Percentiles rank a stretch among this genome's conserved stretches.
Conservation (phyloP, 768 basidiomycete species). For the Cytidiella melzeri region DNA sequence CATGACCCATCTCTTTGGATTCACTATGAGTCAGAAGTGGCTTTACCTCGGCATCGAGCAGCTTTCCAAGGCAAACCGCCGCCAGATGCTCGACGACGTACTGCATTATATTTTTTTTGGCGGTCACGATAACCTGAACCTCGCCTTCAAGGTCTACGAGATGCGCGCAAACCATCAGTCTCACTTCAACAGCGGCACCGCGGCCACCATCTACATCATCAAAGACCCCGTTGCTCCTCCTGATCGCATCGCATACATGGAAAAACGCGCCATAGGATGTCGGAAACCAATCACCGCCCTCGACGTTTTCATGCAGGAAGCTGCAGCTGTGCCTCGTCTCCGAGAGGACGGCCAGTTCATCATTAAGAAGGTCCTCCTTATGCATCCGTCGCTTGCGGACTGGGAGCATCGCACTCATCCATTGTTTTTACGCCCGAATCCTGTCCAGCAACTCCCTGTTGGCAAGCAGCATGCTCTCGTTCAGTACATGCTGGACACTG, state of each 20-base stretch:
- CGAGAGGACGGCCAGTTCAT: no score
- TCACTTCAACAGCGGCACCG: constrained; percentile 30
- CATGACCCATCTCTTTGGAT: constrained; percentile 3
- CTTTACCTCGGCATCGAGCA: neutral
- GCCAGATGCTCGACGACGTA: neutral
- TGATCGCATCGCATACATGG: neutral
- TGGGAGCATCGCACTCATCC: neutral
- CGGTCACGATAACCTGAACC: constrained; percentile 11
- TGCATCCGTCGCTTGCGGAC: no score
- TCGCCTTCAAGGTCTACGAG: constrained; percentile 13
- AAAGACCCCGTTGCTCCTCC: constrained; percentile 3
- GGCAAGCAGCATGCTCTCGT: constrained; percentile 8
- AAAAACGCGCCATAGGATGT: neutral
- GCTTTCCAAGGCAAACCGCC: neutral
- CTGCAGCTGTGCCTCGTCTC: neutral
- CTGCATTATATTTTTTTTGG: neutral
- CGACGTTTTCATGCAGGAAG: constrained; percentile 1
- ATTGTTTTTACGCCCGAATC: constrained; percentile 5
- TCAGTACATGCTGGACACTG: constrained; percentile 15
- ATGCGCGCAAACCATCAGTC: constrained; percentile 31
- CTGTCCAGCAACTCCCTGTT: constrained; percentile 12
- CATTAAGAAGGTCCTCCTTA: no score
- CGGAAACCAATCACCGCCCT: neutral
- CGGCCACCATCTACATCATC: constrained; percentile 19
- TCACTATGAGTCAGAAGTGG: constrained; percentile 12